phyloP scores from a whole-genome alignment of 768 basidiomycete species.

The Tylopilus intermedius region DNA sequence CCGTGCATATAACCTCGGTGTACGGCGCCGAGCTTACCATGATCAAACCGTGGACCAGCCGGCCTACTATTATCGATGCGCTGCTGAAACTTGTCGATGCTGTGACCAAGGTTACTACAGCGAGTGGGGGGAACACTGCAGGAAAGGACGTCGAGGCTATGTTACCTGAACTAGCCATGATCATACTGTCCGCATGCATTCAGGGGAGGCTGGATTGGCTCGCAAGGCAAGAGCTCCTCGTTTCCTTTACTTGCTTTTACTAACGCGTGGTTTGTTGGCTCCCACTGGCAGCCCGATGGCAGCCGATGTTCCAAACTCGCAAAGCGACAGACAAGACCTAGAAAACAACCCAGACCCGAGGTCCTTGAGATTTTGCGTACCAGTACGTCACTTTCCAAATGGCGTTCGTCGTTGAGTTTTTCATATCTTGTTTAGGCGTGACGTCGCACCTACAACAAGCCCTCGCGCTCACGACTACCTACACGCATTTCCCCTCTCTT shows the following conservation, averaged over 20 bases:
- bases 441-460: too few species aligned
- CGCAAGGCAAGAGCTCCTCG: constrained; percentile 38
- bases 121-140: constrained; percentile 4
- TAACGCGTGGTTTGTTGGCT: not conserved
- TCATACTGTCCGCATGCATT: constrained; percentile 55
- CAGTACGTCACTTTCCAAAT: constrained; percentile 23
- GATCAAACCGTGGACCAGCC: constrained; percentile 82
- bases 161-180: constrained; percentile 58
- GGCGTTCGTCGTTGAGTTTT: not conserved
- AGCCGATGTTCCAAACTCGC: constrained; percentile 43
- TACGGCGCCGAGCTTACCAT: constrained; percentile 72
- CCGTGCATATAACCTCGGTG: constrained; percentile 61
- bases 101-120: constrained; percentile 37
- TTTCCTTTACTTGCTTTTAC: not conserved
- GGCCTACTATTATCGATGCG: constrained; percentile 59
- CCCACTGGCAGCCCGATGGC: constrained; percentile 42
- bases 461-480: too few species aligned
- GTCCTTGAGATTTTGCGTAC: constrained; percentile 76
- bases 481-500: too few species aligned
- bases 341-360: constrained; percentile 68
- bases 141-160: constrained; percentile 43
- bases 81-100: constrained; percentile 67
- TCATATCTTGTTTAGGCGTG: too few species aligned
- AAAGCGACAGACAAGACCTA: constrained; percentile 57
- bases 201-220: constrained; percentile 73